Evolutionary conservation across 305 asterid species (phyloP), one percentile per base, ranked within the genome.

Genomic region (Fraxinus baroniana): DNA sequence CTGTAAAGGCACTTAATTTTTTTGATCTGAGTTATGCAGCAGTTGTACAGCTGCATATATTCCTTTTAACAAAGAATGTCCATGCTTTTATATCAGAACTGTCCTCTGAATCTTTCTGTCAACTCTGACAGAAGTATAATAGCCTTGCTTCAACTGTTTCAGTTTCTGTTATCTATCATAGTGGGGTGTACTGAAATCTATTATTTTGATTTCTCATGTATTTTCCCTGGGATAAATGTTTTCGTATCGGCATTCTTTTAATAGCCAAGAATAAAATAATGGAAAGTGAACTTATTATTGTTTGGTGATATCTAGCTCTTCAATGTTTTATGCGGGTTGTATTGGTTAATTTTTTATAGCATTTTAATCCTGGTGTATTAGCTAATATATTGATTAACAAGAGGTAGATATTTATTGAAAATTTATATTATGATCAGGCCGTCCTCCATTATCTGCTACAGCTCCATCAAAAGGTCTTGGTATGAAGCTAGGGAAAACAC

Each of bases 401-500:
- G 75, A 70, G 30, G 57, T 75, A 81, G 84, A 78, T 57, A 60
- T 76, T 26, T 64, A 70, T 13, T 74, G 24, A 68, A 36, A 79
- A 84, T 71, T 75, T 26, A 26, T 26, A 26, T 26, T 78, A 79
- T 78, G 80, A 84, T 79, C 90, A 93, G 97, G 97, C 82, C 97
- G 95, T 74, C 90, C 93, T 78, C 73, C 97, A 83, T 83, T 97
- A 85, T 78, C 98, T 83, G 96, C 96, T 88, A 80, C 93, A 52
- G 99, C 96, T 87, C 98, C 99, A 84, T 90, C 94, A 28, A 95
- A 95, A 86, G 97, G 96, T 81, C 91, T 89, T 84, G 99, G 98
- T 82, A 94, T 95, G 97, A 84, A 95, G 90, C 93, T 95, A 62
- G 99, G 99, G 12, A 95, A 95, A 91, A 84, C 95, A 71, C 96